phyloP scores from a whole-genome alignment of 305 asterid species.

The Plantago rigida region DNA sequence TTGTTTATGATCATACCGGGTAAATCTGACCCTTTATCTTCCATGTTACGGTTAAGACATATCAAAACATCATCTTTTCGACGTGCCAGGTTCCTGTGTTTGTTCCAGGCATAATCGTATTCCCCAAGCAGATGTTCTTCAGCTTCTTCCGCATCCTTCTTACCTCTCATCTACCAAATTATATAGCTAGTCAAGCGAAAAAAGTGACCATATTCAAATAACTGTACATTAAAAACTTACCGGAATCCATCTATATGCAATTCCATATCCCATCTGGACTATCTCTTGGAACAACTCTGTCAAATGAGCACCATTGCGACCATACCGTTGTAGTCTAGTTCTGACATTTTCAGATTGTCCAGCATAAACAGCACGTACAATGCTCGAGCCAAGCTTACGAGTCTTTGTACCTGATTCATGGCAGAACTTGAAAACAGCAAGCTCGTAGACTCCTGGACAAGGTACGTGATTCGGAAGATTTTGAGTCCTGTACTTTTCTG shows the following conservation, averaged over 20 bases:
- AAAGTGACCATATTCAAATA: background rate
- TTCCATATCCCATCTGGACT: slow-evolving; percentile 54
- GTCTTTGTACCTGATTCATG: slow-evolving; percentile 27
- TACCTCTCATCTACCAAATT: slow-evolving; percentile 48
- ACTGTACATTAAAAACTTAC: slow-evolving; percentile 39
- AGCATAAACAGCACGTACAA: slow-evolving; percentile 63
- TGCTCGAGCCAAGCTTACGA: slow-evolving; percentile 42
- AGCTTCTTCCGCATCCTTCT: slow-evolving; percentile 67
- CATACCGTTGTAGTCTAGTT: slow-evolving; percentile 75
- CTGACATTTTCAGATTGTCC: slow-evolving; percentile 89
- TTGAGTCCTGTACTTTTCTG: too few species aligned
- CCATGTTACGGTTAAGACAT: slow-evolving; percentile 31
- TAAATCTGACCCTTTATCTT: slow-evolving; percentile 27
- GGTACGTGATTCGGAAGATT: too few species aligned
- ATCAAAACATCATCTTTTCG: slow-evolving; percentile 51
- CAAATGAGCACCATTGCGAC: slow-evolving; percentile 85
- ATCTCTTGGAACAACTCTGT: slow-evolving; percentile 52
- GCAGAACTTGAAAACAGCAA: slow-evolving; percentile 37
- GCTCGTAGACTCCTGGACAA: slow-evolving; percentile 78
- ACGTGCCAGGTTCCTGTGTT: slow-evolving; percentile 66
- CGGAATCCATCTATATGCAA: slow-evolving; percentile 82
- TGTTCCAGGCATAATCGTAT: slow-evolving; percentile 94
- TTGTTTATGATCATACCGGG: slow-evolving; percentile 23
- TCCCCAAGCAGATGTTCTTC: slow-evolving; percentile 63
- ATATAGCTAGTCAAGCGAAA: slow-evolving; percentile 14